Evolutionary conservation across 805 yeast genomes (phyloP).

Genomic region (Pichia eremophila): DNA sequence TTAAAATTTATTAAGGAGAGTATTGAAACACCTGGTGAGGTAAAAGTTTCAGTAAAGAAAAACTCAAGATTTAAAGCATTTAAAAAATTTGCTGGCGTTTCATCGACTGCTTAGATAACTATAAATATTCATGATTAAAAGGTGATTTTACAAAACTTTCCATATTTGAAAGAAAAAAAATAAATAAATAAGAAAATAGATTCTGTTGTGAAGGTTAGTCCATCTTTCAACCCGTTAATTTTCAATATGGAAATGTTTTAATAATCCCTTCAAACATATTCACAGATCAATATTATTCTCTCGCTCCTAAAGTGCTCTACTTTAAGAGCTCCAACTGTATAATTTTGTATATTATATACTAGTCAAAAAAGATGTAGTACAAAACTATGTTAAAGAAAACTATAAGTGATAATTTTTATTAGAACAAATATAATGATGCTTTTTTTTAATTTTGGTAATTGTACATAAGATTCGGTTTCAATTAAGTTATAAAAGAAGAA

Average conservation of each 20-base stretch:
- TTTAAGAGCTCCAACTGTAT: too few relatives aligned
- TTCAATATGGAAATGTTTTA: not conserved
- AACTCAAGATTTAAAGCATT: not conserved
- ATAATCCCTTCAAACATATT: not conserved
- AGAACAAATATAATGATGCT: too few relatives aligned
- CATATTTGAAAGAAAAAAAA: not conserved
- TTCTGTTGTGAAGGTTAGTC: not conserved
- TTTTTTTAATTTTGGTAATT: too few relatives aligned
- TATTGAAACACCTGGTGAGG: constrained; percentile 9
- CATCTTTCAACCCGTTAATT: not conserved
- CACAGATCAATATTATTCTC: too few relatives aligned
- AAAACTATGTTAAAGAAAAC: too few relatives aligned
- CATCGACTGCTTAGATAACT: not conserved
- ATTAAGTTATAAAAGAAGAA: too few relatives aligned
- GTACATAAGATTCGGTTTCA: too few relatives aligned
- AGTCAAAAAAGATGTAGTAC: too few relatives aligned
- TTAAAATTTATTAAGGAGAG: constrained; percentile 45
- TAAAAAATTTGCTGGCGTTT: not conserved
- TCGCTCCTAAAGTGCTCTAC: too few relatives aligned
- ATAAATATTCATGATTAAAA: not conserved
- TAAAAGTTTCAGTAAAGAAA: not conserved
- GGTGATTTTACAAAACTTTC: not conserved
- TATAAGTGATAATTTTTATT: too few relatives aligned
- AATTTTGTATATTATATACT: too few relatives aligned
- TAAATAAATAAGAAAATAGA: not conserved